Percentiles rank a stretch among this genome's conserved stretches.
Evolutionary conservation across 805 yeast species (phyloP).

Genomic region (Kodamaea nitidulidarum): DNA sequence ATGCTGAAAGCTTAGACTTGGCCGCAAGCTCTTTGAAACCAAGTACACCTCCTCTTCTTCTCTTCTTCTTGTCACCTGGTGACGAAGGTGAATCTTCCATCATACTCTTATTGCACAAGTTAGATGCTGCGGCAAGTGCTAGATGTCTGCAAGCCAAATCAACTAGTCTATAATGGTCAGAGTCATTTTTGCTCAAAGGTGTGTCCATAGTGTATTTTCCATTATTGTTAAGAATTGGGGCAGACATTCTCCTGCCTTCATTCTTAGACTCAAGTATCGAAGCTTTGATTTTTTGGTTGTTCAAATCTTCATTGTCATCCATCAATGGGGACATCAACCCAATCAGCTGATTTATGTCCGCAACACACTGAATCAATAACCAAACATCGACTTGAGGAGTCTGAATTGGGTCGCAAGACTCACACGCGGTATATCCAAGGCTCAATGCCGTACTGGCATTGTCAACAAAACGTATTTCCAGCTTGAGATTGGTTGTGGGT

Average conservation of each 20-base stretch:
- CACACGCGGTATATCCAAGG: conserved; percentile 50
- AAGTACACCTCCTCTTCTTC: conserved; percentile 72
- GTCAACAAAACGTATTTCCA: conserved; percentile 45
- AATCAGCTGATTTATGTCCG: conserved; percentile 50
- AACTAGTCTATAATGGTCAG: conserved; percentile 65
- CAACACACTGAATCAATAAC: conserved; percentile 47
- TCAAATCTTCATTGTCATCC: conserved; percentile 42
- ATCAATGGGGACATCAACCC: conserved; percentile 54
- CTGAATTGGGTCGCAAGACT: conserved; percentile 50
- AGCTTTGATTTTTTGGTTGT: conserved; percentile 34
- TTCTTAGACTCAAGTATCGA: conserved; percentile 28
- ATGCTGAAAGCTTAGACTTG: conserved; percentile 76
- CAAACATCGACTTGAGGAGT: conserved; percentile 44
- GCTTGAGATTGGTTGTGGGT: conserved; percentile 38
- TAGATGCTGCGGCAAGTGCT: conserved; percentile 69
- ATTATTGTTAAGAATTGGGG: conserved; percentile 26
- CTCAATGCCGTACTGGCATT: conserved; percentile 38
- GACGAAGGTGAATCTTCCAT: conserved; percentile 10
- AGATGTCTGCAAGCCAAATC: conserved; percentile 80
- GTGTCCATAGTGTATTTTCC: conserved; percentile 24
- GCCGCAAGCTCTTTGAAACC: conserved; percentile 87
- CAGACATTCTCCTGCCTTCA: conserved; percentile 22
- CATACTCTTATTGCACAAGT: conserved; percentile 24
- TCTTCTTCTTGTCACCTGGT: conserved; percentile 35
- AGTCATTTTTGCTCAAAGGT: conserved; percentile 51